Base-by-base conservation (phyloP, 768 basidiomycete species). In the Leccinum incarnatum region DNA sequence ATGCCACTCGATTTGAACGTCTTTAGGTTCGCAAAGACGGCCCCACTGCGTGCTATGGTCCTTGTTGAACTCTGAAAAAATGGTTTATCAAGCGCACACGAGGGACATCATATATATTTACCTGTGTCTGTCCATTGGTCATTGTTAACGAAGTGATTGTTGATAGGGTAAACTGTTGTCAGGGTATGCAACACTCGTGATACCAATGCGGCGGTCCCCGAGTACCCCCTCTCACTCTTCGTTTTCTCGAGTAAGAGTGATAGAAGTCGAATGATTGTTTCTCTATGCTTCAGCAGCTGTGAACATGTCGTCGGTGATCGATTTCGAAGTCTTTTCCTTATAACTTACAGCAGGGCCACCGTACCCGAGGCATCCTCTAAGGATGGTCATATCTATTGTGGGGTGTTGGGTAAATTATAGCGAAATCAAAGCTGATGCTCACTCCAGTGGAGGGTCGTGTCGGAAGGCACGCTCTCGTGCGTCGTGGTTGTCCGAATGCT, bases 371-470 rank as follows among this genome's bases (percentile, higher is more conserved):
- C 88, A 89, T 47, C 91, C 93, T 47, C 90, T 84, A 23, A 96
- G 78, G 42, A 96, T 89, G 6, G 87, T 79, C 72, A 95, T 80
- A 72, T 93, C 91, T 92, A 62, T 37, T 42, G 17, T 48, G 56
- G 25, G 11, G 50, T 25, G 49, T 51, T 49, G 15, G 17, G 51
- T 36, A 45, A 40, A 52, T 67, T 19, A 56, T n/a, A 52, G 14
- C 42, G 17, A 17, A 17, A 54, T 23, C 10, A 19, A 48, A 47
- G 32, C 32, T 54, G 65, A 47, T 52, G 48, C 86, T 74, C 66
- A 93, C 92, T 95, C 91, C 95, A 97, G 70, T 97, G 95, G 54
- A 98, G 77, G 7, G 93, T 93, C 6, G 91, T 93, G 64, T 93
- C 91, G 3, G 90, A 91, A 7, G 91, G 87, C 3, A 90, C 81